Conservation (phyloP, 495 filamentous ascomycete species). For the Alectoria sarmentosa region DNA sequence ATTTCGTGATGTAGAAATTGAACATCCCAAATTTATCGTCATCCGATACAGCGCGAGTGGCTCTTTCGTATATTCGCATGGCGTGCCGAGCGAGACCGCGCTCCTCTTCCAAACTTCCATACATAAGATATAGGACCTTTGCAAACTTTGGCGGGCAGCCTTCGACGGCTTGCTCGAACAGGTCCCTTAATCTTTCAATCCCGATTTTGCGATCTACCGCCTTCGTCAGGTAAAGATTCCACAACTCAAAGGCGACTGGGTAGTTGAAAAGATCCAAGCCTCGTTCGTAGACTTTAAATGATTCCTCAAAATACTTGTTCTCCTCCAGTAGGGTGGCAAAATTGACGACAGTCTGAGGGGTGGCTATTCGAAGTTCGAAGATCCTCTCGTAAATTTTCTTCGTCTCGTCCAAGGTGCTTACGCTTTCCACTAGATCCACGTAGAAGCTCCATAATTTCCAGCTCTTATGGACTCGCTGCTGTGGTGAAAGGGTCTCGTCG, state of each 20-base stretch:
- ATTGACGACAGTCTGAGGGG: conserved; percentile 96
- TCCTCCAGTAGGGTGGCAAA: conserved; percentile 96
- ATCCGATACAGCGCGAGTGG: conserved; percentile 90
- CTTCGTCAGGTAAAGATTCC: conserved; percentile 98
- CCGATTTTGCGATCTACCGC: conserved; percentile 91
- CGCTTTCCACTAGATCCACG: conserved; percentile 94
- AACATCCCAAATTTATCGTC: conserved; percentile 97
- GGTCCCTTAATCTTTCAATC: conserved; percentile 88
- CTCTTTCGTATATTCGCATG: conserved; percentile 98
- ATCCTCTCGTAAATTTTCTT: conserved; percentile 92
- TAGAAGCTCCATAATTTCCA: conserved; percentile 99
- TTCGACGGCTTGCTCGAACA: conserved; percentile 96
- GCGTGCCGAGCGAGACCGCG: conserved; percentile 92
- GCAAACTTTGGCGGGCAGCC: conserved; percentile 93
- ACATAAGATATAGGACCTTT: conserved; percentile 95
- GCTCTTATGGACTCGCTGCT: conserved; percentile 96
- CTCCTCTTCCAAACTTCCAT: conserved; percentile 95
- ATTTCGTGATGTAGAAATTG: conserved; percentile 99
- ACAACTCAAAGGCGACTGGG: conserved; percentile 95
- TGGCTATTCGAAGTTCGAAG: conserved; percentile 96
- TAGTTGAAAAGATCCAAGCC: conserved; percentile 96
- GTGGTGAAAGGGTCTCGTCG: conserved; percentile 87
- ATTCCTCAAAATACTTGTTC: conserved; percentile 93
- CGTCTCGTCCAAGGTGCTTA: conserved; percentile 85
- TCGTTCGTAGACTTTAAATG: conserved; percentile 94